Base-by-base conservation (phyloP, 495 filamentous ascomycete species). In the Lasiosphaeris hirsuta region DNA sequence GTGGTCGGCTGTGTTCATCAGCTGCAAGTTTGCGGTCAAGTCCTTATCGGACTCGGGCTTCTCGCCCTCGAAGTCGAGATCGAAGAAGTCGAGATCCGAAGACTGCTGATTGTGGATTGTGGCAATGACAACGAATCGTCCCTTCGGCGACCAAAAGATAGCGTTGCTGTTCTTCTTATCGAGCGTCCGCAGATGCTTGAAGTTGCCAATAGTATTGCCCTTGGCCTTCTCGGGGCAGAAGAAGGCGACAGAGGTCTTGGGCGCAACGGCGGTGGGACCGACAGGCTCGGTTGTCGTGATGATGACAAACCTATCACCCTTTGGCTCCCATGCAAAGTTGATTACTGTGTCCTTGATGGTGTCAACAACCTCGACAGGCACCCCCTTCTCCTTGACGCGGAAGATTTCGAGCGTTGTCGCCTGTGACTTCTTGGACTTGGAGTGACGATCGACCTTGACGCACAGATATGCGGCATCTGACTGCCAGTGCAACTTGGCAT, bases 131-230 rank as follows among this genome's bases (percentile, higher is more conserved):
- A 96, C 92, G 67, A 98, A 97, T 14, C 94, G 85, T 13, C 94
- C 94, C 78, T 89, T 91, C 11, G 94, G 94, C n/a, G 90, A 95
- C 94, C 94, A 98, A 84, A 96, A 96, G 67, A 98, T 97, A 51
- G 89, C 95, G 67, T 98, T 98, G 82, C 86, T 96, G 72, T 92
- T 98, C 83, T 96, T 97, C 85, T 96, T 96, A 63, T 98, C 94
- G 17, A 95, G 80, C 0, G 91, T 97, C 41, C 89, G 85, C 54
- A 97, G 85, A 61, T 92, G 88, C 80, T 90, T 94, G 82, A 96
- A 98, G 79, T 96, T 96, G 49, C 94, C 94, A 15, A 89, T 78
- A 10, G 79, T 77, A 37, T 78, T 69, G 36, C 81, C 82, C 81
- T 97, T 97, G 64, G 81, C 70, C 78, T 96, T 96, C 72, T 98